Conservation (phyloP, 768 basidiomycete species). For the Russula compacta region DNA sequence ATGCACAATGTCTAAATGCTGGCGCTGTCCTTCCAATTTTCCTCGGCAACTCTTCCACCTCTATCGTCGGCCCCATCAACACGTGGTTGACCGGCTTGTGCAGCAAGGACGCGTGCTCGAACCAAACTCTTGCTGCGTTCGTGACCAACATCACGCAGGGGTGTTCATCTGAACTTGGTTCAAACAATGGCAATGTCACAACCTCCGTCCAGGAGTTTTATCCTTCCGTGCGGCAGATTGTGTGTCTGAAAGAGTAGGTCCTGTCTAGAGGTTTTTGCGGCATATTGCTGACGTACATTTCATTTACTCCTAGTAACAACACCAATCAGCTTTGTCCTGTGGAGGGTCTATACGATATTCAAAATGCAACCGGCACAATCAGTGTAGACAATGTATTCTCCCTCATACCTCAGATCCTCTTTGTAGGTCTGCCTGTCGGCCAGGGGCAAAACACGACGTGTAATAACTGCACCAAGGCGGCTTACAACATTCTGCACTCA, state of each 20-base stretch:
- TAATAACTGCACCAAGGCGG: constrained; percentile 29
- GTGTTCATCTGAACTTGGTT: constrained; percentile 34
- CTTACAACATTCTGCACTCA: constrained; percentile 24
- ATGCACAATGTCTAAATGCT: constrained; percentile 44
- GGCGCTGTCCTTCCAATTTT: constrained; percentile 36
- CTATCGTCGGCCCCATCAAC: constrained; percentile 43
- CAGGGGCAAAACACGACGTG: constrained; percentile 25
- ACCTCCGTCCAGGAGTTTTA: constrained; percentile 43
- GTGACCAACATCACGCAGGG: constrained; percentile 45
- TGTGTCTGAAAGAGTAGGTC: constrained; percentile 60
- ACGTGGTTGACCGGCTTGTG: constrained; percentile 56
- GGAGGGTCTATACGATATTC: constrained; percentile 44
- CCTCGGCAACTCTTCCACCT: constrained; percentile 27
- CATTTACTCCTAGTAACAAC: constrained; percentile 25
- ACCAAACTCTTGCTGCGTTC: constrained; percentile 47
- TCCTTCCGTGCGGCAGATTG: constrained; percentile 44
- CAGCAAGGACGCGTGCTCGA: constrained; percentile 43
- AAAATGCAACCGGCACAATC: constrained; percentile 27
- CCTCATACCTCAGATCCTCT: constrained; percentile 1
- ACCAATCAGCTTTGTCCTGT: constrained; percentile 46
- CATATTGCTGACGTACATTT: neutral
- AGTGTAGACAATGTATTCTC: neutral
- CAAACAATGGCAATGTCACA: constrained; percentile 23
- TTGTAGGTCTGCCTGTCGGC: constrained; percentile 14
- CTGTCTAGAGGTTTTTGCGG: neutral